These are phyloP conservation scores for Stagonosporopsis rhizophila DNA, from an alignment of 2,329 filamentous ascomycete genomes.

Conservation along the genomic window DNA sequence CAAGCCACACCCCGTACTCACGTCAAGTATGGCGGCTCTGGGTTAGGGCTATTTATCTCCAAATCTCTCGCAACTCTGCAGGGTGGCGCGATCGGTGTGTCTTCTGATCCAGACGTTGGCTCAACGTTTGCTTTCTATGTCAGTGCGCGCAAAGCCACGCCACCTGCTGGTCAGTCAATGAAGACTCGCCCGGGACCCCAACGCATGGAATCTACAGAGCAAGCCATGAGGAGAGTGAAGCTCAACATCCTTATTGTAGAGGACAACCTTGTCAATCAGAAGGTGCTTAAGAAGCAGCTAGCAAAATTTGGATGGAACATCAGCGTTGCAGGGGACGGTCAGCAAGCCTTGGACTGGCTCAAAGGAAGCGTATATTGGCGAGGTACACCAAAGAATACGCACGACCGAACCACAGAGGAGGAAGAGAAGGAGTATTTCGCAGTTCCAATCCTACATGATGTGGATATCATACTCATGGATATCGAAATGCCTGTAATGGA, in stretches of 20 bases:
- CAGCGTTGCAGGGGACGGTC: conserved; percentile 48
- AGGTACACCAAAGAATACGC: conserved; percentile 3
- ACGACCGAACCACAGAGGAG: background rate
- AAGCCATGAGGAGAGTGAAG: conserved; percentile 28
- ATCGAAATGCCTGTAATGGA: conserved; percentile 48
- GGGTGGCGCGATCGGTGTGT: conserved; percentile 54
- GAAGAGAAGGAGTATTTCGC: conserved; percentile 3
- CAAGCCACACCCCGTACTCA: conserved; percentile 44
- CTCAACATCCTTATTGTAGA: conserved; percentile 44
- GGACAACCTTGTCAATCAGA: conserved; percentile 53
- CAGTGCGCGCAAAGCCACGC: conserved; percentile 29
- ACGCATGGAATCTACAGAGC: conserved; percentile 25
- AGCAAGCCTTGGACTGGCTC: conserved; percentile 49
- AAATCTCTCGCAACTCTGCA: conserved; percentile 40
- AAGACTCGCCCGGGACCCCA: conserved; percentile 14
- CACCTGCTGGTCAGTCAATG: conserved; percentile 16
- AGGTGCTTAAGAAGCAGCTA: conserved; percentile 51
- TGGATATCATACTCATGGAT: conserved; percentile 44
- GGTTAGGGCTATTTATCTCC: conserved; percentile 54
- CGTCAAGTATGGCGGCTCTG: conserved; percentile 52
- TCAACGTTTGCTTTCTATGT: conserved; percentile 54
- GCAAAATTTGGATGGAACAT: conserved; percentile 46
- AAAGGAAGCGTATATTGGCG: conserved; percentile 38
- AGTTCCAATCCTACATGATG: conserved; percentile 6
- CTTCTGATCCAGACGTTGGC: conserved; percentile 41